phyloP scores from a whole-genome alignment of 1,284 basidiomycete genomes.

The Anthracocystis walkeri region DNA sequence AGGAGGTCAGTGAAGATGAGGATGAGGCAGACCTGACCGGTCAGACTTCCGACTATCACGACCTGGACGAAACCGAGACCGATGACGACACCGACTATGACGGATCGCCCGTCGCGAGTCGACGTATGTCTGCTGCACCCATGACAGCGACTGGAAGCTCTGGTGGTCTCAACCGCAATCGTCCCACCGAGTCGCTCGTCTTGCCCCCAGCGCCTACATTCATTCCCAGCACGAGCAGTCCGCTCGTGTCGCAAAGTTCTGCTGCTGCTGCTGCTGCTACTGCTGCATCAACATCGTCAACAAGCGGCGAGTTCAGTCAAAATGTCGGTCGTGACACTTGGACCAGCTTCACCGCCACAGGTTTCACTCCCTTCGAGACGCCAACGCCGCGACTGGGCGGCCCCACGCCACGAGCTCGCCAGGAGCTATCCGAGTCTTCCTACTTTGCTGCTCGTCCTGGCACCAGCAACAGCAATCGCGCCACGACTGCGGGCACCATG shows the following conservation, averaged over 20 bases:
- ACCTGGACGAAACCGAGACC: slow-evolving; percentile 40
- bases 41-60: slow-evolving; percentile 43
- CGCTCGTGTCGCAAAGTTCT: slow-evolving; percentile 2
- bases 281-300: neutral
- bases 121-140: slow-evolving; percentile 27
- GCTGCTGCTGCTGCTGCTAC: neutral
- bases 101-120: slow-evolving; percentile 26
- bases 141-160: slow-evolving; percentile 30
- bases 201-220: slow-evolving; percentile 57
- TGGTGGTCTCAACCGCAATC: slow-evolving; percentile 48
- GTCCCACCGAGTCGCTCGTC: slow-evolving; percentile 40
- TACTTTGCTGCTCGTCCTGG: slow-evolving; percentile 57
- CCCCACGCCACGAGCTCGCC: slow-evolving; percentile 47
- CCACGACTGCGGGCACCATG: slow-evolving; percentile 22
- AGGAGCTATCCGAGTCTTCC: slow-evolving; percentile 53
- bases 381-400: slow-evolving; percentile 41
- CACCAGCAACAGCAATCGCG: slow-evolving; percentile 30
- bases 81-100: slow-evolving; percentile 56
- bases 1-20: slow-evolving; percentile 48
- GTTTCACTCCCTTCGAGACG: slow-evolving; percentile 57
- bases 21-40: slow-evolving; percentile 35
- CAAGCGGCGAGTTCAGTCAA: slow-evolving; percentile 10
- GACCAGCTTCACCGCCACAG: slow-evolving; percentile 53
- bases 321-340: slow-evolving; percentile 45
- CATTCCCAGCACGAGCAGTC: slow-evolving; percentile 19